Evolutionary conservation across 768 basidiomycete genomes (phyloP).

Genomic region (Agaricus blazei): DNA sequence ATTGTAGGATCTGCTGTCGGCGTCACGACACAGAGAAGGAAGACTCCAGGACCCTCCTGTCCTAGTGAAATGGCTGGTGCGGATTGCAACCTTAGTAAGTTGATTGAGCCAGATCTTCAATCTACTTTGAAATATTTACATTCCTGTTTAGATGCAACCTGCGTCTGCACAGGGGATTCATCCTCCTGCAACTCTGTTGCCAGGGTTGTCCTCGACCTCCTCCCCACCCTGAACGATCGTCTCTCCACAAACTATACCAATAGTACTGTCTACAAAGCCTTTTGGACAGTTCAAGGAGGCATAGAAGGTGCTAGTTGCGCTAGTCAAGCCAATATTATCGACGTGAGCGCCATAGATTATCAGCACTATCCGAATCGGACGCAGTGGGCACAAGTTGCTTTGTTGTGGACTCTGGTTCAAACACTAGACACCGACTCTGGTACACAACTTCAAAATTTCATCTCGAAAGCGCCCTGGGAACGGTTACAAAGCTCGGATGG

Average conservation of each 20-base stretch:
- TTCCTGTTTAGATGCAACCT: conserved; percentile 48
- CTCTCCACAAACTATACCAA: conserved; percentile 44
- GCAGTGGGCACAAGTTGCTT: conserved; percentile 50
- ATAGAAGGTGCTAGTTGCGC: conserved; percentile 41
- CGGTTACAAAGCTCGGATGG: conserved; percentile 33
- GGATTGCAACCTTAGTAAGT: conserved; percentile 53
- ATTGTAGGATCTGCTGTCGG: conserved; percentile 42
- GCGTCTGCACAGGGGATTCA: conserved; percentile 44
- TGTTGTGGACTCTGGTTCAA: conserved; percentile 56
- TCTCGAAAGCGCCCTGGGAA: conserved; percentile 45
- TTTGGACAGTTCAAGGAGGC: conserved; percentile 48
- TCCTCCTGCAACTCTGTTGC: conserved; percentile 49
- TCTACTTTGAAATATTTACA: conserved; percentile 6
- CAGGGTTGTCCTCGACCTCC: conserved; percentile 41
- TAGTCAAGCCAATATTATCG: conserved; percentile 48
- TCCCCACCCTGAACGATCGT: conserved; percentile 42
- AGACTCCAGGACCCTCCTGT: conserved; percentile 25
- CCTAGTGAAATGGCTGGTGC: conserved; percentile 40
- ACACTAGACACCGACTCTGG: conserved; percentile 40
- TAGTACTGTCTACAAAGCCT: conserved; percentile 36
- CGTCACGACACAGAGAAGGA: conserved; percentile 31
- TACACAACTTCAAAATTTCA: conserved; percentile 38
- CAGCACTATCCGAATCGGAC: conserved; percentile 42
- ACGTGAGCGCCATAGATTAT: conserved; percentile 42
- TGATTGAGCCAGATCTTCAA: background rate